A percentile compares a stretch with the other conserved stretches of the same genome.
These are phyloP conservation scores for Chrysochromulina parva DNA, from an alignment of 78 protist genomes.

Conservation along the genomic window DNA sequence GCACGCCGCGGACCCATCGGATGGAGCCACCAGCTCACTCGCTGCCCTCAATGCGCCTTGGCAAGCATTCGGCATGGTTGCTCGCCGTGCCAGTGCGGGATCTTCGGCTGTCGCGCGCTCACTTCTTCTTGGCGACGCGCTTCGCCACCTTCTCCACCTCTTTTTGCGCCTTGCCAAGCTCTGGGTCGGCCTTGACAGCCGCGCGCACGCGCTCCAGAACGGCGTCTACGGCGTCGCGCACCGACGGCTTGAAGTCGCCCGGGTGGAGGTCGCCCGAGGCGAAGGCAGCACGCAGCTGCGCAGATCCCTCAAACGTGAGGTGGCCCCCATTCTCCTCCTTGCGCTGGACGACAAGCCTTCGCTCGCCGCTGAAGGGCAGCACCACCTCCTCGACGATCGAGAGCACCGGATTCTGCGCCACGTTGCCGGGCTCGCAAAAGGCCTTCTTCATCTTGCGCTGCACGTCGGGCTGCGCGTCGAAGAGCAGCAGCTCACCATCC, in stretches of 20 bases:
- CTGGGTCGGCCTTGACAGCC: not conserved
- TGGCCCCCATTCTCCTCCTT: constrained; percentile 60
- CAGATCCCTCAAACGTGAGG: not conserved
- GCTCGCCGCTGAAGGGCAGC: too few relatives aligned
- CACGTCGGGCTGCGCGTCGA: constrained; percentile 15
- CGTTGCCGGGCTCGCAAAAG: constrained; percentile 67
- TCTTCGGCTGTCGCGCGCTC: too few relatives aligned
- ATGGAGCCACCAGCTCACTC: too few relatives aligned
- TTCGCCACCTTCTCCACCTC: not conserved
- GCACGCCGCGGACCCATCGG: too few relatives aligned
- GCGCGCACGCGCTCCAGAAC: not conserved
- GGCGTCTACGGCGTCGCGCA: not conserved
- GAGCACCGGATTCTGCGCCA: not conserved
- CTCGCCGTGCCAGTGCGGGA: too few relatives aligned
- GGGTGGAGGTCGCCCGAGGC: not conserved
- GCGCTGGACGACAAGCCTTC: constrained; percentile 2
- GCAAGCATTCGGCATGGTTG: too few relatives aligned
- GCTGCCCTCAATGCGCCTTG: too few relatives aligned
- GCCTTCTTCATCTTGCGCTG: constrained; percentile 77
- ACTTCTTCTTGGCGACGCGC: not conserved
- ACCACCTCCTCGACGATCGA: not conserved
- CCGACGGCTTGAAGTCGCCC: constrained; percentile 42
- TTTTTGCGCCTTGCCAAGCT: not conserved
- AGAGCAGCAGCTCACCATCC: not conserved
- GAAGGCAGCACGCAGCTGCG: constrained; percentile 31